Evolutionary conservation across 345 rosid genomes (phyloP).

Genomic region (Isatis tinctoria): DNA sequence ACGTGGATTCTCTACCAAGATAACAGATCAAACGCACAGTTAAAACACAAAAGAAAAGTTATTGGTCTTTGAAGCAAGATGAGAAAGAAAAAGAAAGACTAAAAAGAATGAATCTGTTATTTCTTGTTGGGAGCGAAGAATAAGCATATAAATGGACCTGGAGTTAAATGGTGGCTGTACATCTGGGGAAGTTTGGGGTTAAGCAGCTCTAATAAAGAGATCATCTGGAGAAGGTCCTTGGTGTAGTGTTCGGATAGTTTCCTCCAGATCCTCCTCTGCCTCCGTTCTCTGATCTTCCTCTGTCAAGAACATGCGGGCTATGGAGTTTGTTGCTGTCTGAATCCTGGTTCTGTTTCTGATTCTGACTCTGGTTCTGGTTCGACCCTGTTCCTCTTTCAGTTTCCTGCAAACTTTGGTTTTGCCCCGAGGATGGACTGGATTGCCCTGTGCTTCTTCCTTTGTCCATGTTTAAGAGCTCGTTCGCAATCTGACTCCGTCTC

Average conservation of each 20-base stretch:
- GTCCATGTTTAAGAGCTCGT: constrained; percentile 57
- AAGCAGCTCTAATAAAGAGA: constrained; percentile 5
- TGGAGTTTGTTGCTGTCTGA: constrained; percentile 1
- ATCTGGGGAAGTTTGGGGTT: constrained; percentile 8
- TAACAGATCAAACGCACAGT: constrained; percentile 14
- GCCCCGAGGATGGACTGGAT: constrained; percentile 13
- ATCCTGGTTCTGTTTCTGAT: background rate
- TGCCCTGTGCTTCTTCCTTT: constrained; percentile 32
- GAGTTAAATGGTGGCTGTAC: constrained; percentile 29
- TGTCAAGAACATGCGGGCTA: constrained; percentile 26
- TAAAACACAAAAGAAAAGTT: background rate
- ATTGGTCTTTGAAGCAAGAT: constrained; percentile 10
- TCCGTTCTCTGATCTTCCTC: constrained; percentile 45
- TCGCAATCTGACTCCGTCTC: constrained; percentile 59
- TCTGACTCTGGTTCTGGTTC: background rate
- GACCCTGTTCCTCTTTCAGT: constrained; percentile 20
- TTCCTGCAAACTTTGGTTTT: constrained; percentile 8
- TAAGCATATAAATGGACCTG: constrained; percentile 10
- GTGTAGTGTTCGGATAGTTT: constrained; percentile 17
- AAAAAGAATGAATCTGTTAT: constrained; percentile 31
- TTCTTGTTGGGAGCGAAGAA: background rate
- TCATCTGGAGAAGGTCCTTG: constrained; percentile 41
- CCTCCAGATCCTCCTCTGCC: constrained; percentile 38
- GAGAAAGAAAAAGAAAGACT: background rate
- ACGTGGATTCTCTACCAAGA: constrained; percentile 21